phyloP scores from a whole-genome alignment of 2,329 filamentous ascomycete species.

The Stemphylium vesicarium region DNA sequence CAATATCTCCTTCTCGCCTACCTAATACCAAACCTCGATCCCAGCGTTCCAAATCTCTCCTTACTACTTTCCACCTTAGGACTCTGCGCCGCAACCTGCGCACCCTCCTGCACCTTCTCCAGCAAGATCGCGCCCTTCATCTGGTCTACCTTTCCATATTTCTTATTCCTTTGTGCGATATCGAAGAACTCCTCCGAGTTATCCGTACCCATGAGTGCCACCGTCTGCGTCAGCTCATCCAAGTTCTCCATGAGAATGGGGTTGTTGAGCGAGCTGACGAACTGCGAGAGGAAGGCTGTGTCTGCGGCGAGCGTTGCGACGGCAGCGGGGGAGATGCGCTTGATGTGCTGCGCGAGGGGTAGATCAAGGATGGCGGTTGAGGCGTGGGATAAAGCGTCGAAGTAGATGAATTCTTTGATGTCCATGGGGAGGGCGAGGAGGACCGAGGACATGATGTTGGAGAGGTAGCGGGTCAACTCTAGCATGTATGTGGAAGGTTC shows the following conservation, averaged over 20 bases:
- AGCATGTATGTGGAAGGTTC: conserved; percentile 95
- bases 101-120: conserved; percentile 69
- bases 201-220: conserved; percentile 81
- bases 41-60: conserved; percentile 45
- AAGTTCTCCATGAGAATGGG: conserved; percentile 88
- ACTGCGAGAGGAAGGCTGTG: conserved; percentile 80
- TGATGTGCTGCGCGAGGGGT: conserved; percentile 78
- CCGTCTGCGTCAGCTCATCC: conserved; percentile 92
- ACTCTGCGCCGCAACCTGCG: conserved; percentile 44
- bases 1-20: background rate
- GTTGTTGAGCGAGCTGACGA: conserved; percentile 86
- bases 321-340: conserved; percentile 85
- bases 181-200: conserved; percentile 99
- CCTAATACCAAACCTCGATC: conserved; percentile 42
- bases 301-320: conserved; percentile 82
- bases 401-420: conserved; percentile 98
- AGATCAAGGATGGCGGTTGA: conserved; percentile 82
- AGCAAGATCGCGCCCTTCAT: conserved; percentile 85
- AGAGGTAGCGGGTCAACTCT: conserved; percentile 88
- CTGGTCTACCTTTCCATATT: conserved; percentile 91
- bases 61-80: conserved; percentile 34
- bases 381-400: conserved; percentile 91
- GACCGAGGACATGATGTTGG: conserved; percentile 96
- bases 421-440: conserved; percentile 90
- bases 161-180: conserved; percentile 84